Evolutionary conservation across 257 asterid genomes (phyloP), one percentile per base, ranked within the genome.

Genomic region (Asclepias syriaca): DNA sequence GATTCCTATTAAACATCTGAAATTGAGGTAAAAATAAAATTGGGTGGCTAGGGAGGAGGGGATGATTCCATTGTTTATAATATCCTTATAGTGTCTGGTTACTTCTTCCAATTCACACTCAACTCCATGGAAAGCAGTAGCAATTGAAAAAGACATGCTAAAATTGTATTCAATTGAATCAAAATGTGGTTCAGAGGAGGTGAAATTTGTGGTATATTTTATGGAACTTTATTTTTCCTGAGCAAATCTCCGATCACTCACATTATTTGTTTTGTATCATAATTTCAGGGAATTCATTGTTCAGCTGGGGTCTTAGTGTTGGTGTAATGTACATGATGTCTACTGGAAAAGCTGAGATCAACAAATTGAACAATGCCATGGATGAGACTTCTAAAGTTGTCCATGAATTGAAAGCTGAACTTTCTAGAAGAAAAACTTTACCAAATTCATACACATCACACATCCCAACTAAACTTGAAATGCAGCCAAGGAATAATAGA

Each of bases 281-380:
- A 14, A 68, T 40, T 79, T 73, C 91, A 91, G 96, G 83, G 21
- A 82, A 79, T 68, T 75, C 94, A 0, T 9, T 69, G 50, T 86
- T 89, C 74, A 84, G 87, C 46, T 89, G 87, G 86, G 96, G 96
- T 60, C 85, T 89, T 57, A 87, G 94, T 49, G 74, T 91, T 58
- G 94, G 96, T 61, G 81, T 89, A 67, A 85, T 88, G 94, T 89
- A 81, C 67, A 89, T 89, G 96, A 80, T 89, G 90, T 87, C 94
- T 43, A 87, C 90, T 64, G 96, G 92, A 78, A 85, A 87, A 66
- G 81, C 84, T 55, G 91, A 88, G 81, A 84, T 88, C 67, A 75
- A 72, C 64, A 78, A 56, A 87, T 65, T 88, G 68, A 85, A 85
- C 73, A 51, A 76, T 40, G 84, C 93, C 67, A 80, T 88, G 90